Evolutionary conservation across 2,329 filamentous ascomycete genomes (phyloP).

Genomic region (Aspergillus ochraceoroseus): DNA sequence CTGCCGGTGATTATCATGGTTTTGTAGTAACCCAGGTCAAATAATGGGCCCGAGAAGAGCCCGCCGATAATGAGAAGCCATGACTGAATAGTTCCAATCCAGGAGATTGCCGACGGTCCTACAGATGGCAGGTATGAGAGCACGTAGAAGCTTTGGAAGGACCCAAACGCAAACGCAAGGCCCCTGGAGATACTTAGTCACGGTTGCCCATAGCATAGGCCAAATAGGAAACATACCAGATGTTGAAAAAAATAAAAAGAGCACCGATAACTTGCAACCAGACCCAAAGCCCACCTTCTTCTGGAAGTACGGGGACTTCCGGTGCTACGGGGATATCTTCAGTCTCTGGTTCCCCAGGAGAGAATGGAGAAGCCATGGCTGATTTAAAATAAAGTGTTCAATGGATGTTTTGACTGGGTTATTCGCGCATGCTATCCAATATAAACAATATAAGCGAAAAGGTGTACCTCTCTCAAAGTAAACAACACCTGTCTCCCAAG

Average conservation of each 20-base stretch:
- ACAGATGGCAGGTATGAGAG: slow-evolving; percentile 32
- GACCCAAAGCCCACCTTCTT: slow-evolving; percentile 20
- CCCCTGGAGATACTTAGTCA: slow-evolving; percentile 26
- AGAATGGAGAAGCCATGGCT: no score
- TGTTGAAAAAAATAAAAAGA: slow-evolving; percentile 25
- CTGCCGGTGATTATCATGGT: slow-evolving; percentile 40
- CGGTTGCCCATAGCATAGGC: not conserved
- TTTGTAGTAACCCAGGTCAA: slow-evolving; percentile 46
- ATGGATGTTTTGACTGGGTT: no score
- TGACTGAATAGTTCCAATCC: slow-evolving; percentile 47
- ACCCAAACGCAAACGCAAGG: slow-evolving; percentile 46
- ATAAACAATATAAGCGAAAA: no score
- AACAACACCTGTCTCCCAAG: no score
- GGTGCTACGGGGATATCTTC: no score
- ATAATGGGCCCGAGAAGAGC: slow-evolving; percentile 48
- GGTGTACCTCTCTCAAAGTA: no score
- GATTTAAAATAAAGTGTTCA: no score
- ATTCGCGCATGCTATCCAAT: no score
- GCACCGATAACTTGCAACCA: slow-evolving; percentile 24
- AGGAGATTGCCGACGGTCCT: slow-evolving; percentile 45
- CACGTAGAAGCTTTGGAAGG: slow-evolving; percentile 49
- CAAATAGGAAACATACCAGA: slow-evolving; percentile 15
- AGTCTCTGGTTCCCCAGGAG: no score
- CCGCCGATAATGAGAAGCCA: slow-evolving; percentile 47
- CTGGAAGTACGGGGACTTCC: no score